These are phyloP conservation scores for Orobanche coerulescens DNA, from an alignment of 257 asterid genomes.

Conservation along the genomic window DNA sequence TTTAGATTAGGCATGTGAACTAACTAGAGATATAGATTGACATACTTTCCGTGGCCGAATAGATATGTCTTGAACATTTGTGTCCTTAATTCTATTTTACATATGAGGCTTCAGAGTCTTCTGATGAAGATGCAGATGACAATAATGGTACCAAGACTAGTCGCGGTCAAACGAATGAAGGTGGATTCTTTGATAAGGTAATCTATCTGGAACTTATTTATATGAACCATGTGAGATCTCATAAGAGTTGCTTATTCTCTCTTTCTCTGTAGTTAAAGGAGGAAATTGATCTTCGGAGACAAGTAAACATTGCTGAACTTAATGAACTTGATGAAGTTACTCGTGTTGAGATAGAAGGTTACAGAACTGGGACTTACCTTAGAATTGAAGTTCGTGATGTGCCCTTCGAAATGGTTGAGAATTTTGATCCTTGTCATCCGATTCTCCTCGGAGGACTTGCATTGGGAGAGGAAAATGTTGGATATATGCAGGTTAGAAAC, in stretches of 20 bases:
- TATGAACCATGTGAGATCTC: conserved; percentile 2
- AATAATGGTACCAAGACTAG: conserved; percentile 37
- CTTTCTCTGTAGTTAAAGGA: conserved; percentile 58
- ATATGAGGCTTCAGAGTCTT: conserved; percentile 44
- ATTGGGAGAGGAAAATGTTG: conserved; percentile 85
- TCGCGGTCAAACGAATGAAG: conserved; percentile 49
- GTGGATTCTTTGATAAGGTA: conserved; percentile 78
- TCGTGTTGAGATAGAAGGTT: conserved; percentile 81
- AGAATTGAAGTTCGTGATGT: conserved; percentile 84
- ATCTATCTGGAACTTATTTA: conserved; percentile 18
- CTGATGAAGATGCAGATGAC: conserved; percentile 54
- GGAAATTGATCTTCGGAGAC: conserved; percentile 79
- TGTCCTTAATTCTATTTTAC: conserved; percentile 56
- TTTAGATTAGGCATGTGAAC: background rate
- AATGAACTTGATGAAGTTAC: conserved; percentile 82
- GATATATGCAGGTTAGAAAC: conserved; percentile 83
- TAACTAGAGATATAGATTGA: background rate
- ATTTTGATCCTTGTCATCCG: conserved; percentile 89
- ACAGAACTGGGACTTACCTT: conserved; percentile 78
- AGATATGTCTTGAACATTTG: conserved; percentile 19
- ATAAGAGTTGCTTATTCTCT: conserved; percentile 14
- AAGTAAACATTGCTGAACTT: conserved; percentile 73
- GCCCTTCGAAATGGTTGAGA: conserved; percentile 90
- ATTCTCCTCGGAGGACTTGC: conserved; percentile 91
- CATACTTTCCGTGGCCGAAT: conserved; percentile 18